These are phyloP conservation scores for Cyclotella baltica DNA, from an alignment of 108 stramenopile species.

Conservation along the genomic window DNA sequence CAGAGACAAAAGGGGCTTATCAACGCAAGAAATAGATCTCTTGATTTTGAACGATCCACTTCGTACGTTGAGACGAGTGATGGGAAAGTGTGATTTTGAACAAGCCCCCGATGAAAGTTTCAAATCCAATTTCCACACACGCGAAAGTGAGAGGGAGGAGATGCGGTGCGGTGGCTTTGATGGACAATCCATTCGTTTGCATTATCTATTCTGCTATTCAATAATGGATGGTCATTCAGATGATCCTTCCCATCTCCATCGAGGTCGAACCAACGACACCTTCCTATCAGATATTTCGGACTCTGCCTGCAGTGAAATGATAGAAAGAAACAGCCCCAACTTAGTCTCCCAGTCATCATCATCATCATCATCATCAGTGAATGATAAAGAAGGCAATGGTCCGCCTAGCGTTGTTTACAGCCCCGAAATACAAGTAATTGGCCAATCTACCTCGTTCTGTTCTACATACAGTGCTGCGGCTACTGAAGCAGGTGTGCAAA, in stretches of 20 bases:
- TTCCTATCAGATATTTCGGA: neutral
- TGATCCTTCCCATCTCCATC: too few species aligned
- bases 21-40: neutral
- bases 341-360: neutral
- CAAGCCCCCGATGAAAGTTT: too few species aligned
- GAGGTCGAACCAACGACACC: neutral
- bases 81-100: too few species aligned
- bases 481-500: neutral
- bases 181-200: too few species aligned
- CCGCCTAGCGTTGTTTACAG: neutral
- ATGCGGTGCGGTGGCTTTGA: too few species aligned
- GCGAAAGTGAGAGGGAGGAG: too few species aligned
- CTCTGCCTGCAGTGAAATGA: slow-evolving; percentile 1
- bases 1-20: too few species aligned
- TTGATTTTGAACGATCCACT: neutral
- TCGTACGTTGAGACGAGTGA: too few species aligned
- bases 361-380: neutral
- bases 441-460: neutral
- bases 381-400: neutral
- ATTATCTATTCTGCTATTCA: too few species aligned
- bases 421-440: neutral
- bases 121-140: too few species aligned
- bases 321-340: neutral
- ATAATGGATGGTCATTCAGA: too few species aligned
- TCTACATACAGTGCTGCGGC: neutral